These are phyloP conservation scores for Phytopythium aichiense DNA, from an alignment of 352 stramenopile species.

Conservation along the genomic window DNA sequence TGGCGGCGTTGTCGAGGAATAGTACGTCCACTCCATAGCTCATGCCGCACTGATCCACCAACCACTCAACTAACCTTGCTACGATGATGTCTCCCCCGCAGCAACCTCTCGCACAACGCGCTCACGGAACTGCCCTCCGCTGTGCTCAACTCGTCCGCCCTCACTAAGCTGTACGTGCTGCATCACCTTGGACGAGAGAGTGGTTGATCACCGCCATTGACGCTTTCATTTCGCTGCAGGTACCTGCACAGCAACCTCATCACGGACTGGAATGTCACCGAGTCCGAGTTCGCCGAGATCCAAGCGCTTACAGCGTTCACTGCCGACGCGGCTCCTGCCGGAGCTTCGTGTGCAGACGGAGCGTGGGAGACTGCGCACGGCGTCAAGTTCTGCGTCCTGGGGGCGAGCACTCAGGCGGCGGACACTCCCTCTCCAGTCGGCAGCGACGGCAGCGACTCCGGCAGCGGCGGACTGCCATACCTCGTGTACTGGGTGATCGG, in stretches of 20 bases:
- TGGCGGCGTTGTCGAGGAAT: conserved; percentile 2
- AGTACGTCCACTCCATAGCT: conserved; percentile 7
- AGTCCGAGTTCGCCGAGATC: conserved; percentile 24
- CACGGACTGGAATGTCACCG: conserved; percentile 33
- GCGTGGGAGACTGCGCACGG: conserved; percentile 28
- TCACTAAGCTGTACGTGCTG: conserved; percentile 22
- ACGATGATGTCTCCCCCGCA: background rate
- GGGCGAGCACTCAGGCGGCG: conserved; percentile 17
- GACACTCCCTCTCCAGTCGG: conserved; percentile 14
- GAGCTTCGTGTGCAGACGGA: conserved; percentile 21
- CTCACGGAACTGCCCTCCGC: conserved; percentile 21
- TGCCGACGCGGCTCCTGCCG: conserved; percentile 15
- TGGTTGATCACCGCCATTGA: background rate
- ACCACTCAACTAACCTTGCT: background rate
- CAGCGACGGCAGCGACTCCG: conserved; percentile 6
- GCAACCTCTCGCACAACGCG: conserved; percentile 37
- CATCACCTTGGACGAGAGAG: background rate
- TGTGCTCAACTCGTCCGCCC: conserved; percentile 18
- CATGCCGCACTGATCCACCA: background rate
- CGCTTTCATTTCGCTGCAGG: background rate
- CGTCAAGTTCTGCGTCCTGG: conserved; percentile 33
- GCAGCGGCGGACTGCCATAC: conserved; percentile 11
- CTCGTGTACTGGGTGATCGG: conserved; percentile 30
- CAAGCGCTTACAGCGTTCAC: conserved; percentile 23
- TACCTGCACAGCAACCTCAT: conserved; percentile 32